Evolutionary conservation across 73 alveolate genomes (phyloP), one percentile per base, ranked within the genome.

Genomic region (Blepharisma stoltei): DNA sequence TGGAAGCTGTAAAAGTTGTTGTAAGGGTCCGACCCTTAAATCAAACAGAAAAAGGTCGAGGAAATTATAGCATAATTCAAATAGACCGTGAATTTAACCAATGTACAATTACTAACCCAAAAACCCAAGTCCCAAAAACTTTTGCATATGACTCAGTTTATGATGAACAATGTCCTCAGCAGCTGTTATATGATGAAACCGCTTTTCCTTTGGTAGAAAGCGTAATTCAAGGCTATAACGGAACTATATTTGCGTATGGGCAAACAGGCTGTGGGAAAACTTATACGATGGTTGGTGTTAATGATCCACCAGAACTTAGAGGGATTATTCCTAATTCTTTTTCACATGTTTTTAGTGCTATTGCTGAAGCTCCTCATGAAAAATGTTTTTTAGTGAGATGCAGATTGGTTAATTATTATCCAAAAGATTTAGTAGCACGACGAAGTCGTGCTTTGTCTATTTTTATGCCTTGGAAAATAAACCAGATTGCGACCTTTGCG

Each of bases 191-290:
- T 54, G 88, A 91, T 54, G 93, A 89, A 82, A 69, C 90, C 27
- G 97, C 91, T 6, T 87, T 84, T 65, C 84, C 94, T 43, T 76
- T 91, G 14, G 89, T 91, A 6, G 89, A 89, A 67, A 77, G 84
- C 54, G 89, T 88, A 55, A 69, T 91, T 21, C 92, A 90, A 66
- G 97, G 97, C 21, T 91, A 91, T 70, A 91, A 91, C 79, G 93
- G 97, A 7, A 92, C 98, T 18, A 92, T 92, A 65, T 93, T 93
- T 81, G 97, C 96, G 5, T 93, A 93, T 68, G 98, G 98, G 6
- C 86, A 90, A 54, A 90, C 98, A 60, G 83, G 83, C n/a, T 76
- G 83, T 55, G 83, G 83, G 37, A 76, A 76, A 55, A 76, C 83
- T 25, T 54, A 21, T 25, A 76, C 83, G 6, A 76, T 76, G 83